Evolutionary conservation across 495 filamentous ascomycete species (phyloP).

Genomic region (Rhizodiscina lignyota): DNA sequence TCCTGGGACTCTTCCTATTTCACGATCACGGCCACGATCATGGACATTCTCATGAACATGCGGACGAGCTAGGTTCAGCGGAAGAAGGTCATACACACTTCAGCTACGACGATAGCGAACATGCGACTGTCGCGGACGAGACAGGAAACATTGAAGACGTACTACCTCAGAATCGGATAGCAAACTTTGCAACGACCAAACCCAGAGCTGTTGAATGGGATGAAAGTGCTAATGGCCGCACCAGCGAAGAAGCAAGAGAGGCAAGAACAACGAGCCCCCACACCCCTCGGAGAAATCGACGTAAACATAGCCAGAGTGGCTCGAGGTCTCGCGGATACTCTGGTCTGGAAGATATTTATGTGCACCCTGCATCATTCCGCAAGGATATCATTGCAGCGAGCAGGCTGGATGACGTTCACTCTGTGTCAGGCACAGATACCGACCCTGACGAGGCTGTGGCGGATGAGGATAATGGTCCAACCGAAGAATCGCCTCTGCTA

Average conservation of each 20-base stretch:
- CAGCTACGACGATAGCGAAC: constrained; percentile 22
- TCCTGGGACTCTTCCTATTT: constrained; percentile 74
- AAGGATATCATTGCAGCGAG: constrained; percentile 79
- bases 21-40: constrained; percentile 79
- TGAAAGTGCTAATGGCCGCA: background rate
- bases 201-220: background rate
- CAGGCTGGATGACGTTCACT: constrained; percentile 29
- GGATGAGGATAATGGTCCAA: constrained; percentile 25
- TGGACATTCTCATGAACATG: constrained; percentile 28
- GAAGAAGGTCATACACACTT: constrained; percentile 31
- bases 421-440: constrained; percentile 32
- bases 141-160: constrained; percentile 31
- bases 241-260: background rate
- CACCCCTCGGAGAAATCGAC: background rate
- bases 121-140: constrained; percentile 25
- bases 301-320: constrained; percentile 15
- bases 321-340: constrained; percentile 20
- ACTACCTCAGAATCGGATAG: constrained; percentile 20
- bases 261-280: constrained; percentile 4
- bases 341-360: constrained; percentile 44
- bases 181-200: constrained; percentile 10
- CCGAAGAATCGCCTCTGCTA: constrained; percentile 13
- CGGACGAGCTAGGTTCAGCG: constrained; percentile 22
- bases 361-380: constrained; percentile 79
- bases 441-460: constrained; percentile 34